Percentiles rank a stretch among this genome's conserved stretches.
Evolutionary conservation across 78 protist genomes (phyloP).

Genomic region (Anaeramoeba flamelloides): DNA sequence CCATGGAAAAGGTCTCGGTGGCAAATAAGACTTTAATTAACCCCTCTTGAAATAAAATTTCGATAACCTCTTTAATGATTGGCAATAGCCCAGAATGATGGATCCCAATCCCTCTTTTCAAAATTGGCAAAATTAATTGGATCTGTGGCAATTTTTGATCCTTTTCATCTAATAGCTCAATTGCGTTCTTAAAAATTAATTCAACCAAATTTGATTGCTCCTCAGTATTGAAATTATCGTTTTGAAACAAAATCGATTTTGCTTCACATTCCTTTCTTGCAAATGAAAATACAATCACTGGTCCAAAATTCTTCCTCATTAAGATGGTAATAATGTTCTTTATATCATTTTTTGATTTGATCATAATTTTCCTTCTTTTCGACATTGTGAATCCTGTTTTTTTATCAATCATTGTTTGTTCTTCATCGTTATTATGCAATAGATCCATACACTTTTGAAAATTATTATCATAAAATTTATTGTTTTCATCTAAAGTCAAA

Average conservation of each 20-base stretch:
- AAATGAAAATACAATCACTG: constrained; percentile 47
- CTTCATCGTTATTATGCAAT: background rate
- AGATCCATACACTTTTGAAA: background rate
- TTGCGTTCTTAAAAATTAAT: constrained; percentile 50
- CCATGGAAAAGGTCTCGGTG: constrained; percentile 98
- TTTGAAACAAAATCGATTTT: constrained; percentile 11
- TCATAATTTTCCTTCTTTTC: too few relatives aligned
- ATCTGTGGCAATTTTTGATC: too few relatives aligned
- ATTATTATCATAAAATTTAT: background rate
- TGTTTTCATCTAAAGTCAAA: background rate
- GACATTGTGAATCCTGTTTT: too few relatives aligned
- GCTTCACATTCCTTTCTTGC: constrained; percentile 31
- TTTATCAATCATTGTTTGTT: background rate
- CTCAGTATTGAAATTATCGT: constrained; percentile 14
- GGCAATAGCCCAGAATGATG: constrained; percentile 92
- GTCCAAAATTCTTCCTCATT: too few relatives aligned
- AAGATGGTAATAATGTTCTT: too few relatives aligned
- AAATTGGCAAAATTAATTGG: too few relatives aligned
- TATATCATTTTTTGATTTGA: too few relatives aligned
- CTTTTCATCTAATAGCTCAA: constrained; percentile 41
- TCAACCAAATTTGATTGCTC: constrained; percentile 42
- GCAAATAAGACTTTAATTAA: constrained; percentile 66
- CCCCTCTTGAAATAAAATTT: background rate
- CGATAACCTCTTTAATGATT: constrained; percentile 60
- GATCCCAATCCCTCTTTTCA: constrained; percentile 85